Evolutionary conservation across 2,329 filamentous ascomycete species (phyloP).

Genomic region (Fonsecaea nubica): DNA sequence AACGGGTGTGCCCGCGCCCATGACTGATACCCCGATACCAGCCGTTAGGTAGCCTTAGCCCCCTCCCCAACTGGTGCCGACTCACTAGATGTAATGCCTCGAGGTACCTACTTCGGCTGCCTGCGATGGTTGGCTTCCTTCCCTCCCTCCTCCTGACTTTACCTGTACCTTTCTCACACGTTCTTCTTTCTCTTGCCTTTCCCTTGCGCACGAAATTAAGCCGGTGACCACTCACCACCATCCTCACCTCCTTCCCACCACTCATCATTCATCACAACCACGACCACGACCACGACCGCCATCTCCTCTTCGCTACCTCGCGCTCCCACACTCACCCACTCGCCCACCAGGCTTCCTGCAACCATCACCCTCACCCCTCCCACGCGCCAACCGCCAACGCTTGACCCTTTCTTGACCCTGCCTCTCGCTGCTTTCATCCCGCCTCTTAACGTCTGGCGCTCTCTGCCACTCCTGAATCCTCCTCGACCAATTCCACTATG

Average conservation of each 20-base stretch:
- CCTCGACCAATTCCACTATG: constrained; percentile 5
- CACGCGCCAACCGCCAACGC: constrained; percentile 24
- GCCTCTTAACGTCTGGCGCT: constrained; percentile 11
- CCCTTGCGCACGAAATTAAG: neutral
- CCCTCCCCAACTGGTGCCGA: neutral
- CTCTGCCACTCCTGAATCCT: constrained; percentile 11
- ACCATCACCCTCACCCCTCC: constrained; percentile 17
- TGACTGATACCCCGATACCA: neutral
- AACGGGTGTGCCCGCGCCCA: neutral
- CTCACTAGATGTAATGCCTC: neutral
- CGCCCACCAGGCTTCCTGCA: constrained; percentile 13
- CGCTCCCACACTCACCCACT: constrained; percentile 24
- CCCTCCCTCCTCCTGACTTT: neutral
- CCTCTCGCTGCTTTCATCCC: constrained; percentile 36
- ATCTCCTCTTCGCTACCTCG: neutral
- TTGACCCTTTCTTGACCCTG: constrained; percentile 36
- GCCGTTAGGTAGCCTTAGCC: too few relatives aligned
- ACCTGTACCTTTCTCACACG: neutral
- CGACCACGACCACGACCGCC: neutral
- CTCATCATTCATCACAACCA: constrained; percentile 3
- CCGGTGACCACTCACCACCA: constrained; percentile 1
- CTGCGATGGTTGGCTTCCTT: neutral
- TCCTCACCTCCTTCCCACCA: neutral
- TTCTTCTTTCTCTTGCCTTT: neutral
- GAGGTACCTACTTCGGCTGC: neutral